Base-by-base conservation (phyloP, 192 early-diverging fungal species). In the Entomortierella beljakovae region DNA sequence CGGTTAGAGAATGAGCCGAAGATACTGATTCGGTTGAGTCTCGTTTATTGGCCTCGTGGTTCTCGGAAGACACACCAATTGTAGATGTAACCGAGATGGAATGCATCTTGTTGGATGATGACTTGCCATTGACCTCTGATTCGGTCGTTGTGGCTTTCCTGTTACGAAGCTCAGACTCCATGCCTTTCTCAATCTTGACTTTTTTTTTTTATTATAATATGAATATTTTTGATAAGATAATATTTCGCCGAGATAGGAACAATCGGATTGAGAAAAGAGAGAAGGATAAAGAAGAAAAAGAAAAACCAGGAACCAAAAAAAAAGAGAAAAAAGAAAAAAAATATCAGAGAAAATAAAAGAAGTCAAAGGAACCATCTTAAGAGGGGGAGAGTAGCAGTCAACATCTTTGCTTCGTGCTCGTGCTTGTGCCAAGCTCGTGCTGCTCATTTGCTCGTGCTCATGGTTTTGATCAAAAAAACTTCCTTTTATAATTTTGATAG, bases 161-260 rank as follows among this genome's bases (percentile, higher is more conserved):
- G 62, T 79, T 79, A 57, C 75, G 75, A 57, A 79, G 61, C 75
- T 69, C 75, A 32, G 67, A 70, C 37, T 79, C 75, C 75, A 79
- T 79, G 40, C 20, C n/a, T 25, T 42, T 1, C 13, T 23, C 29
- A 2, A 6, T 15, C 18, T 4, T 9, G 20, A 10, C 43, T 43
- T 4, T 13, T 46, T 28, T 34, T 54, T 31, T 56, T 7, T n/a
- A n/a, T n/a, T n/a, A n/a, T n/a, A n/a, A n/a, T n/a, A n/a, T n/a
- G 46, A 16, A 52, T n/a, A 25, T 5, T 4, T 46, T 32, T 46
- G 38, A 5, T 32, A 48, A 46, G 29, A 29, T 34, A 16, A 34
- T 57, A n/a, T 35, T 57, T 59, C 29, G 54, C 32, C 54, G 2
- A 2, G 54, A 9, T 20, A 32, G 32, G 31, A 31, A 37, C n/a